Evolutionary conservation across 2,329 filamentous ascomycete species (phyloP).

Genomic region (Biscogniauxia marginata): DNA sequence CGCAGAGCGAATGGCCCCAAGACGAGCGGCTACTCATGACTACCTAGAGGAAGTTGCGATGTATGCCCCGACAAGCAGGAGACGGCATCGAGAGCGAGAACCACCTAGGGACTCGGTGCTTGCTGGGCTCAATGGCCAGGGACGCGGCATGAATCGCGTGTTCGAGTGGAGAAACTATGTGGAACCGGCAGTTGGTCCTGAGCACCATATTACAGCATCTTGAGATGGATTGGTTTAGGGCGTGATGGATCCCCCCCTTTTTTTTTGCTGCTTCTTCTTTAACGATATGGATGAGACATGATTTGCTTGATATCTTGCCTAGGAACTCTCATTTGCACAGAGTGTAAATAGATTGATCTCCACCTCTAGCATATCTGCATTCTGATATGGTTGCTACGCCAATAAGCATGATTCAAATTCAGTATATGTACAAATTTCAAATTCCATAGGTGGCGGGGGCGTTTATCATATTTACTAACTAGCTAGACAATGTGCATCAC

Average conservation of each 20-base stretch:
- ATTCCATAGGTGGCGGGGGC: not conserved
- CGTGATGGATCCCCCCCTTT: not conserved
- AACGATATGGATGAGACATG: constrained; percentile 9
- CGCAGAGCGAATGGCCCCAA: constrained; percentile 29
- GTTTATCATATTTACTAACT: not conserved
- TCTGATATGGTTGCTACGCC: constrained; percentile 13
- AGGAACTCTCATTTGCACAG: constrained; percentile 1
- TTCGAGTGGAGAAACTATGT: constrained; percentile 33
- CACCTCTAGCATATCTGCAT: constrained; percentile 11
- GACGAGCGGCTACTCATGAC: constrained; percentile 22
- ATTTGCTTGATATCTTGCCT: constrained; percentile 9
- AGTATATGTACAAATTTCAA: not conserved
- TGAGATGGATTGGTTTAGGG: constrained; percentile 10
- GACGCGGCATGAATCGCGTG: constrained; percentile 33
- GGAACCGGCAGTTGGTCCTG: constrained; percentile 14
- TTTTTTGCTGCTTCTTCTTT: constrained; percentile 2
- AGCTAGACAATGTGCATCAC: not conserved
- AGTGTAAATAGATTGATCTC: constrained; percentile 2
- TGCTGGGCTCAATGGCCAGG: constrained; percentile 32
- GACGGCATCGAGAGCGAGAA: constrained; percentile 22
- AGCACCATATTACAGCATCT: constrained; percentile 5
- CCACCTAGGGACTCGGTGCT: constrained; percentile 30
- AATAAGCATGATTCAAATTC: not conserved
- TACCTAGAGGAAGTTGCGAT: constrained; percentile 28
- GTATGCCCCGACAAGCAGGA: constrained; percentile 20